Evolutionary conservation across 805 yeast genomes (phyloP), one percentile per base, ranked within the genome.

Genomic region (Torulaspora gathmanii): DNA sequence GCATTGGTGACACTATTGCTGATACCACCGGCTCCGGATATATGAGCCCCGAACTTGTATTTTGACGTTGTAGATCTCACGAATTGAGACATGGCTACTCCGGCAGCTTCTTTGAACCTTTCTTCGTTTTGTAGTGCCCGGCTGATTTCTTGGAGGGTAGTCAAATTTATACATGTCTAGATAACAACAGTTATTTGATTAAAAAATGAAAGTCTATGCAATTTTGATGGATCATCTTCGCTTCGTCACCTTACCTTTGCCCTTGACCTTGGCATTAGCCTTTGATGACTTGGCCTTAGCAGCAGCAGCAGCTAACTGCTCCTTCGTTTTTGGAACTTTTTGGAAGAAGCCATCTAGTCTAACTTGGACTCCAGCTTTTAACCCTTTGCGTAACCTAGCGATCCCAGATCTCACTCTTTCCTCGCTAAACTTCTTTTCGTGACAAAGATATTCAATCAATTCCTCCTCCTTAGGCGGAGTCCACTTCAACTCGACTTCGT

Each of bases 261-360:
- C 37, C 12, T 41, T 53, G 7, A 42, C 34, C 16, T 41, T 53
- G 7, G 44, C 49, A 17, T 42, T 51, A 30, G 56, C 56, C 47
- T 58, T 61, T 23, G 56, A 50, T 4, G 60, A 55, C 44, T 61
- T 62, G 8, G 65, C 65, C 50, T 56, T 63, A 4, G 59, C 63
- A 8, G 64, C 59, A 8, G 67, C 65, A 2, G 59, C 56, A 6
- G 62, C 67, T 26, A 73, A 45, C 57, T 75, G 71, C 36, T 70
- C 74, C 15, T 71, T 68, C n/a, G 78, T 72, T 47, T 79, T 73
- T 6, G 78, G 76, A 27, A 70, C 69, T 3, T 82, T 87, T 57
- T 80, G 79, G 69, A 93, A 93, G 60, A 93, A 93, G 1, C 96
- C 95, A 61, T 93, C 97, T 22, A 91, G 67, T 55, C 98, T 77